Evolutionary conservation across 1,139 yeast species (phyloP).

Genomic region (Zygoascus meyerae): DNA sequence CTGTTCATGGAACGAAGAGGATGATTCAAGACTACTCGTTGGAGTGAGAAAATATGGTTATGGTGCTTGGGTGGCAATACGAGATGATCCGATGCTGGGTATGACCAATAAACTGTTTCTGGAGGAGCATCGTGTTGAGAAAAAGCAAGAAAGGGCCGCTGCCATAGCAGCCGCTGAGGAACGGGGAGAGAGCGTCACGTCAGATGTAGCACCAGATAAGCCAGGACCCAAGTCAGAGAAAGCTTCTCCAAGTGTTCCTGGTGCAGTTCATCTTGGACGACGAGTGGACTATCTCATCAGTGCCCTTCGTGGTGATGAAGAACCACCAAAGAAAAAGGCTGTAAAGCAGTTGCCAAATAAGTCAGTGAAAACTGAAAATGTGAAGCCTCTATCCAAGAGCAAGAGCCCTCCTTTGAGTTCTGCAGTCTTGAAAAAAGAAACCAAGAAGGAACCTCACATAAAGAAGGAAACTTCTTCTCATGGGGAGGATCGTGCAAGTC

Average conservation of each 20-base stretch:
- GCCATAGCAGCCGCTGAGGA: constrained; percentile 20
- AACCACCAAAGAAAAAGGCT: constrained; percentile 11
- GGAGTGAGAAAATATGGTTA: constrained; percentile 93
- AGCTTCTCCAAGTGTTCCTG: constrained; percentile 66
- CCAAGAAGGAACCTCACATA: constrained; percentile 6
- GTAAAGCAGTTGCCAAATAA: not conserved
- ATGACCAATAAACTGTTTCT: constrained; percentile 78
- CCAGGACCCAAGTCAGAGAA: constrained; percentile 15
- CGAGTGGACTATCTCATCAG: constrained; percentile 81
- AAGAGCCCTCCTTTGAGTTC: constrained; percentile 6
- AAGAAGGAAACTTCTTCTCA: constrained; percentile 8
- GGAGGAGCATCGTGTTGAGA: constrained; percentile 37
- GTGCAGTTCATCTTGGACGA: constrained; percentile 89
- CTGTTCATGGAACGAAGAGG: constrained; percentile 75
- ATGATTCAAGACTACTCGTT: constrained; percentile 79
- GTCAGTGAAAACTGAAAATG: constrained; percentile 8
- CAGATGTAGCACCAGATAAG: not conserved
- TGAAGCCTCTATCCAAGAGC: constrained; percentile 8
- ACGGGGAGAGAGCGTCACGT: constrained; percentile 16
- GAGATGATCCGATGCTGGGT: constrained; percentile 92
- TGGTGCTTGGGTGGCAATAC: constrained; percentile 89
- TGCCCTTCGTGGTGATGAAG: constrained; percentile 46
- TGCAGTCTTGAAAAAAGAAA: not conserved
- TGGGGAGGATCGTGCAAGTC: constrained; percentile 1
- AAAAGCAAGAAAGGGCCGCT: constrained; percentile 38